These are phyloP conservation scores for Rhodotorula graminis DNA, from an alignment of 768 basidiomycete genomes.

Conservation along the genomic window DNA sequence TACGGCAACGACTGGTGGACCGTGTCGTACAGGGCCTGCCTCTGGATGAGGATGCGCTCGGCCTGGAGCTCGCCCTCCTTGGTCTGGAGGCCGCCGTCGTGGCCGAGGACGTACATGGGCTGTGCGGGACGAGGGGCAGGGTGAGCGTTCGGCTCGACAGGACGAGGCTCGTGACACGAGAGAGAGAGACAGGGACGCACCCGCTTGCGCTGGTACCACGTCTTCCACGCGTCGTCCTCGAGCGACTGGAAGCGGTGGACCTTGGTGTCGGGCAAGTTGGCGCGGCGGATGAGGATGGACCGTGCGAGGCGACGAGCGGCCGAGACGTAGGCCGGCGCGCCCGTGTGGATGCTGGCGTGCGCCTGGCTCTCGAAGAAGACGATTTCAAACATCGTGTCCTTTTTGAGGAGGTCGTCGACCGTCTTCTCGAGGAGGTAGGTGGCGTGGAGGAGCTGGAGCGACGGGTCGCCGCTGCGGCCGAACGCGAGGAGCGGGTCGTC, in stretches of 20 bases:
- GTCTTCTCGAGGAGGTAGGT: slow-evolving; percentile 56
- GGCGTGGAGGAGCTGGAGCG: slow-evolving; percentile 65
- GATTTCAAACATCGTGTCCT: slow-evolving; percentile 59
- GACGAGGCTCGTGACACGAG: too few species aligned
- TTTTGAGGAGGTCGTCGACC: slow-evolving; percentile 53
- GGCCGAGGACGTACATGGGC: slow-evolving; percentile 65
- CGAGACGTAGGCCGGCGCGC: slow-evolving; percentile 46
- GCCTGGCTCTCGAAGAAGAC: slow-evolving; percentile 61
- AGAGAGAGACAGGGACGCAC: slow-evolving; percentile 43
- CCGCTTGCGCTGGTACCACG: slow-evolving; percentile 51
- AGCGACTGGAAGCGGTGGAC: slow-evolving; percentile 54
- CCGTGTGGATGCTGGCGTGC: slow-evolving; percentile 52
- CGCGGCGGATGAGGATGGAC: slow-evolving; percentile 54
- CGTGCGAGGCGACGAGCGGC: slow-evolving; percentile 57
- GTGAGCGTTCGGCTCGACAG: slow-evolving; percentile 25
- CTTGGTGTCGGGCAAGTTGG: slow-evolving; percentile 49
- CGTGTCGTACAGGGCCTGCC: slow-evolving; percentile 55
- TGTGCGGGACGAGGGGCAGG: slow-evolving; percentile 38
- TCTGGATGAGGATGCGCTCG: slow-evolving; percentile 52
- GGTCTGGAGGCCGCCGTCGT: slow-evolving; percentile 53
- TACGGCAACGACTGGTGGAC: slow-evolving; percentile 55
- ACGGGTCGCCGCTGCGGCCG: slow-evolving; percentile 53
- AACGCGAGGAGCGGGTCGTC: slow-evolving; percentile 62
- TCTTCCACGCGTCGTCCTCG: slow-evolving; percentile 54
- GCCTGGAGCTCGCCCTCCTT: slow-evolving; percentile 31